Conservation (phyloP, 2,329 filamentous ascomycete species). For the Trichoderma sp. region DNA sequence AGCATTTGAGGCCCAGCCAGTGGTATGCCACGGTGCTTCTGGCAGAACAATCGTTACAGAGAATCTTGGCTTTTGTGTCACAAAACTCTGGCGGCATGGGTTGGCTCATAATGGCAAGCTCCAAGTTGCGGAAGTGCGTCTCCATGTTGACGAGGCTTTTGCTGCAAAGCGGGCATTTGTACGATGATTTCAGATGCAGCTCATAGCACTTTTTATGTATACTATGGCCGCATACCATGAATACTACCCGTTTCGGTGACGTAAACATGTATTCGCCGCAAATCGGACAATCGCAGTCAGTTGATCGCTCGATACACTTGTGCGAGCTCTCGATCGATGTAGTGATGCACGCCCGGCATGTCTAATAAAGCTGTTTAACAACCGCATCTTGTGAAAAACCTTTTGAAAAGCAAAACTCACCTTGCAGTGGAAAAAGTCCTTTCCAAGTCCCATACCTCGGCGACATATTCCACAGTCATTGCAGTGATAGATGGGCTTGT, state of each 20-base stretch:
- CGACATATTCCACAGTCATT: conserved; percentile 94
- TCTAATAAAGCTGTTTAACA: conserved; percentile 49
- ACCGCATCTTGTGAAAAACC: not conserved
- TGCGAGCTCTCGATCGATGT: conserved; percentile 83
- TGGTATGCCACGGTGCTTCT: conserved; percentile 87
- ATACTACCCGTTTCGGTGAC: conserved; percentile 82
- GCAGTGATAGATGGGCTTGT: conserved; percentile 94
- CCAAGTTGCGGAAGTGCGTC: conserved; percentile 85
- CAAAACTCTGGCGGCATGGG: conserved; percentile 88
- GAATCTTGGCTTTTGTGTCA: conserved; percentile 77
- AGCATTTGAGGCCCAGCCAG: conserved; percentile 92
- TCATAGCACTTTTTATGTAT: conserved; percentile 90
- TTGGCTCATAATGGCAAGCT: conserved; percentile 81
- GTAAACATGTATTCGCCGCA: conserved; percentile 97
- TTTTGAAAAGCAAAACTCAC: conserved; percentile 46
- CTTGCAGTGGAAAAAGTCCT: conserved; percentile 98
- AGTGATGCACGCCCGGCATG: conserved; percentile 90
- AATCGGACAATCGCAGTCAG: conserved; percentile 94
- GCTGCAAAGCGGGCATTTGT: conserved; percentile 95
- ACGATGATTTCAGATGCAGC: conserved; percentile 84
- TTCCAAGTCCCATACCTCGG: conserved; percentile 85
- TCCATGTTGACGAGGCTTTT: conserved; percentile 99
- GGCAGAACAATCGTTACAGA: conserved; percentile 93
- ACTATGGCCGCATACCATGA: conserved; percentile 94
- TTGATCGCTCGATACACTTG: conserved; percentile 91